Base-by-base conservation (phyloP, 1,284 basidiomycete species). In the Thelephora terrestris region DNA sequence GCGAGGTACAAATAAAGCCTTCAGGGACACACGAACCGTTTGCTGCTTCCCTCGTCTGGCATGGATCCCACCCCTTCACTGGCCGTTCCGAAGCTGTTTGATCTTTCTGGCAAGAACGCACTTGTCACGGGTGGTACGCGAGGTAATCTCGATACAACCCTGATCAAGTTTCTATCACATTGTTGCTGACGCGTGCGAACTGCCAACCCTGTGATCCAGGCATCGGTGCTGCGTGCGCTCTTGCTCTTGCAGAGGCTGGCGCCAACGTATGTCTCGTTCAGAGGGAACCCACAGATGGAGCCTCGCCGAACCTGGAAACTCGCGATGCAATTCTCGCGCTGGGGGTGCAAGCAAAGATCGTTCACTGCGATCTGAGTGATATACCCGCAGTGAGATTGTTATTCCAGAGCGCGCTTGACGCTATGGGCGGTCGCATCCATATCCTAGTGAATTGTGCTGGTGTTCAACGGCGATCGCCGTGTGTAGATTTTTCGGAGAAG, bases 381-480 rank as follows among this genome's bases (percentile, higher is more conserved):
- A 67, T 84, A 34, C 67, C 75, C 24, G 70, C 75, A 25, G 87
- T 95, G 55, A 81, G 76, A 57, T 60, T 62, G 32, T 66, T 88
- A 53, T 84, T 91, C 60, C 70, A 75, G 46, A 69, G 71, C 46
- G 86, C 90, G 23, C 69, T 84, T 17, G 67, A 75, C 44, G 65
- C 71, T 50, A 77, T 84, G 71, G 75, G 70, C 39, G 78, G 75
- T 43, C 69, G 78, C 48, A 83, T 97, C 55, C 82, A 96, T 63
- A 75, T 96, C 56, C 78, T 97, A 43, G 79, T 97, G 63, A 95
- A 97, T 67, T 96, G 92, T 64, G 94, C 89, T 48, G 94, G 93
- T 44, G 96, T 97, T 58, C 92, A 96, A 65, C 76, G 91, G 59
- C 74, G 91, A 64, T 81, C 85, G 49, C 86, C 88, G 50, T 81